A percentile compares a stretch with the other conserved stretches of the same genome.
These are phyloP conservation scores for Ambrosia hybrid DNA, from an alignment of 140 eudicot species.

Conservation along the genomic window DNA sequence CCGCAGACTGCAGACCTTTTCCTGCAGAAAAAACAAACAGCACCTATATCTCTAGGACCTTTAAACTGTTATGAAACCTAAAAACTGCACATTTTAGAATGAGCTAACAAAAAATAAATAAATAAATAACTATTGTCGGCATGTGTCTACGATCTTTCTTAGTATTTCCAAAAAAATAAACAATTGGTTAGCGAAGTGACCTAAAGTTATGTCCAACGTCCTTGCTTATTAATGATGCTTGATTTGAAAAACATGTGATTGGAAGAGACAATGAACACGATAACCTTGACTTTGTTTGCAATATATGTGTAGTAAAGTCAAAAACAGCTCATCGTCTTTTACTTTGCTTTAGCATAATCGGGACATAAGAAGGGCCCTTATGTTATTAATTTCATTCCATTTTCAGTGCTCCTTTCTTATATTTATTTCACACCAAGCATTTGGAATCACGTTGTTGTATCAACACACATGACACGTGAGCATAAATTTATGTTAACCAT, in stretches of 20 bases:
- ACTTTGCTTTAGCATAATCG: slow-evolving; percentile 25
- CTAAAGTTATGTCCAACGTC: background rate
- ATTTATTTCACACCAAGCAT: slow-evolving; percentile 10
- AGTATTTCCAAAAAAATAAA: background rate
- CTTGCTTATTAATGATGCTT: background rate
- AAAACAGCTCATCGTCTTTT: slow-evolving; percentile 26
- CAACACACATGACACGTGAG: too few species aligned
- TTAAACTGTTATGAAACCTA: background rate
- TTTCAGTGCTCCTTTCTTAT: slow-evolving; percentile 11
- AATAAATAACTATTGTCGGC: background rate
- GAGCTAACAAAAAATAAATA: background rate
- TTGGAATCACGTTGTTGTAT: background rate
- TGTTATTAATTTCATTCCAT: slow-evolving; percentile 16
- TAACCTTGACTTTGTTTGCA: slow-evolving; percentile 25
- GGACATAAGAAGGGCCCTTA: slow-evolving; percentile 16
- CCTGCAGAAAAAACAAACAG: too few species aligned
- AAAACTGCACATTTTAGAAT: background rate
- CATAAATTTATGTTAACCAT: too few species aligned
- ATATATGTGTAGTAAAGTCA: slow-evolving; percentile 24
- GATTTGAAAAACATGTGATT: slow-evolving; percentile 16
- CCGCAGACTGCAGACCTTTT: too few species aligned
- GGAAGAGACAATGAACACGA: slow-evolving; percentile 20
- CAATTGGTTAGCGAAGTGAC: background rate
- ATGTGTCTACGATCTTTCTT: background rate
- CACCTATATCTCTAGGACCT: background rate